Conservation (phyloP, 2,329 filamentous ascomycete genomes). For the Phyllosticta ampelicida region DNA sequence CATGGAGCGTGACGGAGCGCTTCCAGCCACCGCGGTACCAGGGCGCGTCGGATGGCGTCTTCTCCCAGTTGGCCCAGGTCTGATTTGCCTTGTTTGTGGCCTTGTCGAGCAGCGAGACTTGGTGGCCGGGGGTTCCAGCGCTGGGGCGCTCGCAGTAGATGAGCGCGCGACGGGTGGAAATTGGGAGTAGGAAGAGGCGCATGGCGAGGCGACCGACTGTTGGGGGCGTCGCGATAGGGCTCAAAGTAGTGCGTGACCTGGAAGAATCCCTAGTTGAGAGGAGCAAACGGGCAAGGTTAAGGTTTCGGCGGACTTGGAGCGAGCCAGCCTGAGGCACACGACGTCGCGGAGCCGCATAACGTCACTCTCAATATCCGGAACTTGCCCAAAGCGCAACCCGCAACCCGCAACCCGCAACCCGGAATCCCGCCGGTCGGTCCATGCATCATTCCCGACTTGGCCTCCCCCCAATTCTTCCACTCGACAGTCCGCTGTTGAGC, state of each 20-base stretch:
- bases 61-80: slow-evolving; percentile 81
- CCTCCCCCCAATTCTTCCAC: neutral
- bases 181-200: slow-evolving; percentile 87
- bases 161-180: slow-evolving; percentile 81
- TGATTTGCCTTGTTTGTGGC: slow-evolving; percentile 59
- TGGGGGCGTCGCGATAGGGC: neutral
- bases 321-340: neutral
- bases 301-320: neutral
- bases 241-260: neutral
- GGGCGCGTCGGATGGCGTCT: slow-evolving; percentile 42
- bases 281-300: neutral
- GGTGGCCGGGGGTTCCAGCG: slow-evolving; percentile 35
- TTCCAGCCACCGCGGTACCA: slow-evolving; percentile 57
- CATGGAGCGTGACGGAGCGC: slow-evolving; percentile 72
- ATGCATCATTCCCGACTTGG: neutral
- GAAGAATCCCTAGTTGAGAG: neutral
- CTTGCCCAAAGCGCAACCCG: neutral
- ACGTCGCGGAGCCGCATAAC: neutral
- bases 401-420: neutral
- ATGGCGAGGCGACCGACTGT: slow-evolving; percentile 39
- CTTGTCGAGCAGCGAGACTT: slow-evolving; percentile 56
- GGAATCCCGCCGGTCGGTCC: neutral
- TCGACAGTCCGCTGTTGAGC: neutral
- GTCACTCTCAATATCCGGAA: neutral
- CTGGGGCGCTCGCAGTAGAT: slow-evolving; percentile 75